Conservation (phyloP, 306 rosid species). For the Corylus americana region DNA sequence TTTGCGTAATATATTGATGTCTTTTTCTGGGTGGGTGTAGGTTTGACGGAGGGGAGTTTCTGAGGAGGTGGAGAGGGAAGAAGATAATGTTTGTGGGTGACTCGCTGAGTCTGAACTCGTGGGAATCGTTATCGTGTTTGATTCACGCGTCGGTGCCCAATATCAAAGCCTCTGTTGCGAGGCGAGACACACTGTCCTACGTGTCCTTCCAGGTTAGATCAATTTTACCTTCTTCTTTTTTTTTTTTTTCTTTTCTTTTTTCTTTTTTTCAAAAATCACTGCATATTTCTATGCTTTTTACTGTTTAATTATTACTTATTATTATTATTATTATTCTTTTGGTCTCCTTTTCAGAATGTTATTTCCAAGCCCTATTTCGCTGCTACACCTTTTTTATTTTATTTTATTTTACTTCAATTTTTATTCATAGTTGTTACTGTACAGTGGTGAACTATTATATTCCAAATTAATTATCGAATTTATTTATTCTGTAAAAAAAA, state of each 20-base stretch:
- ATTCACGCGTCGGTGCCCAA: conserved; percentile 84
- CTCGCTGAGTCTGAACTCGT: conserved; percentile 95
- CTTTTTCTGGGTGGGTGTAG: conserved; percentile 31
- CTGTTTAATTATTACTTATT: not conserved
- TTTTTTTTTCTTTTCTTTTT: not conserved
- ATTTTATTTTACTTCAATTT: not conserved
- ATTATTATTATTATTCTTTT: not conserved
- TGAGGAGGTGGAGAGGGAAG: conserved; percentile 76
- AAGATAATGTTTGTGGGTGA: conserved; percentile 99
- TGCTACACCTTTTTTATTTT: conserved; percentile 11
- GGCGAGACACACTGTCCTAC: conserved; percentile 42
- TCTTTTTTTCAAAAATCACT: not conserved
- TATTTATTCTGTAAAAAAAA: no score
- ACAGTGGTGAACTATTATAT: no score
- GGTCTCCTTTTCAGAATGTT: conserved; percentile 1
- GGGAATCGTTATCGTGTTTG: conserved; percentile 91
- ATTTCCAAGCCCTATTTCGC: not conserved
- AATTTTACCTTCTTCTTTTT: conserved; percentile 3
- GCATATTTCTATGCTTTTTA: not conserved
- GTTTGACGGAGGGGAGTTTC: conserved; percentile 64
- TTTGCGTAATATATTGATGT: not conserved
- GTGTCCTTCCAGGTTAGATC: conserved; percentile 66
- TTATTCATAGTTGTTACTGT: no score
- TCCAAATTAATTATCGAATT: no score
- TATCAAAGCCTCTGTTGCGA: conserved; percentile 49